Conservation (phyloP, 257 asterid species). For the Capsicum chinense region DNA sequence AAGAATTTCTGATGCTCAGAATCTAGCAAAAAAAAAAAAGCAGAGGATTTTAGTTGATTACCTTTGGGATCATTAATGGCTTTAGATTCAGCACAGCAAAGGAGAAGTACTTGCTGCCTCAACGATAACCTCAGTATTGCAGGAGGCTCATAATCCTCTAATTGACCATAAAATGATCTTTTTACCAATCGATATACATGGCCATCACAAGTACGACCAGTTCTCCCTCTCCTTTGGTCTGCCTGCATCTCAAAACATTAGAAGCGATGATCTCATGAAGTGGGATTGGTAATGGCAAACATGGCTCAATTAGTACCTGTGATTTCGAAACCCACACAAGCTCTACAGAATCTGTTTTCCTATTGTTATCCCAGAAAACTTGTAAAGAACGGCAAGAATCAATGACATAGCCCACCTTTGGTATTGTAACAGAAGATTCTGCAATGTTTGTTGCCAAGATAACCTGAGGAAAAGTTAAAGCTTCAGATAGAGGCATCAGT, state of each 20-base stretch:
- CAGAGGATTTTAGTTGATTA: constrained; percentile 34
- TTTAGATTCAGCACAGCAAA: constrained; percentile 88
- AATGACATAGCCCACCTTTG: constrained; percentile 90
- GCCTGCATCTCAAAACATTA: constrained; percentile 58
- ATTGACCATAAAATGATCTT: constrained; percentile 65
- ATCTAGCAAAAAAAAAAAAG: neutral
- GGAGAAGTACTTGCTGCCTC: constrained; percentile 79
- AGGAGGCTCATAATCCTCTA: constrained; percentile 82
- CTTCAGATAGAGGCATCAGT: constrained; percentile 19
- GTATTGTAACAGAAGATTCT: constrained; percentile 98
- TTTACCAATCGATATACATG: constrained; percentile 82
- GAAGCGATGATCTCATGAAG: constrained; percentile 29
- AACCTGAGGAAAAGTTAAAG: constrained; percentile 54
- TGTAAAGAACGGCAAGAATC: constrained; percentile 99
- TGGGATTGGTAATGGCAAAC: constrained; percentile 23
- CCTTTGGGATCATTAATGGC: constrained; percentile 94
- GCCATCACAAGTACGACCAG: constrained; percentile 98
- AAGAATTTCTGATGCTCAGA: neutral
- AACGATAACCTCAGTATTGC: constrained; percentile 78
- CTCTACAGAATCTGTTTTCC: constrained; percentile 74
- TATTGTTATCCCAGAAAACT: constrained; percentile 78
- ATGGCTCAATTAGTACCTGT: constrained; percentile 60
- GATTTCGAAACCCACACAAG: constrained; percentile 97
- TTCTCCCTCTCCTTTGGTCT: constrained; percentile 92
- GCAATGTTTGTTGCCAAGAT: constrained; percentile 97